Evolutionary conservation across 345 rosid species (phyloP).

Genomic region (Abelmoschus esculentus): DNA sequence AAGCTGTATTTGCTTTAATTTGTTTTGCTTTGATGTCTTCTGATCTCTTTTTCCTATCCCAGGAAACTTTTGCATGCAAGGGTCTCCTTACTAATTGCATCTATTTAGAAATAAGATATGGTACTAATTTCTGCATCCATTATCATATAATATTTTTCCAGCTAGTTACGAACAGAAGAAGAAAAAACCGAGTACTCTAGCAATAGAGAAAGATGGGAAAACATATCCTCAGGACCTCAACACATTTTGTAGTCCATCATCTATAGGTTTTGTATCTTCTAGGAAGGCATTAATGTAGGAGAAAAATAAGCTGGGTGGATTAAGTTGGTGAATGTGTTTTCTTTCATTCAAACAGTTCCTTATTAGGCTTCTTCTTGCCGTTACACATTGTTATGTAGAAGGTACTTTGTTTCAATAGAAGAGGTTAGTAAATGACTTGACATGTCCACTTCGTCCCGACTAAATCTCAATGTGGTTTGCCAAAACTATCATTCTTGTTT

Average conservation of each 20-base stretch:
- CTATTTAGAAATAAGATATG: not conserved
- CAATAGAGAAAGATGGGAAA: not conserved
- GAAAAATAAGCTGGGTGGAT: not conserved
- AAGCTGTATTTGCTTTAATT: not conserved
- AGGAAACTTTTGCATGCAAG: not conserved
- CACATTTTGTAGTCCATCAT: not conserved
- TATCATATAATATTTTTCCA: not conserved
- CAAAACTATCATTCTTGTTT: not conserved
- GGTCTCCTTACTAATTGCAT: not conserved
- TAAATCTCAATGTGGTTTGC: not conserved
- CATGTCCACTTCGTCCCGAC: not conserved
- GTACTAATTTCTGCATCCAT: not conserved
- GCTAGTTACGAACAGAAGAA: not conserved
- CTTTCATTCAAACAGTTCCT: not conserved
- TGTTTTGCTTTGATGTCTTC: not conserved
- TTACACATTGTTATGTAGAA: not conserved
- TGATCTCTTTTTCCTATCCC: not conserved
- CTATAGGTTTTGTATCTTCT: not conserved
- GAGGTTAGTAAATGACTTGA: not conserved
- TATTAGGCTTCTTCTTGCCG: not conserved
- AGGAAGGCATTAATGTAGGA: not conserved
- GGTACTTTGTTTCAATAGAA: not conserved
- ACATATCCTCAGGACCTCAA: not conserved
- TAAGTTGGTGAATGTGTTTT: not conserved
- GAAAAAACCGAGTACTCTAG: not conserved